Evolutionary conservation across 1,139 yeast genomes (phyloP).

Genomic region (Lodderomyces margitis): DNA sequence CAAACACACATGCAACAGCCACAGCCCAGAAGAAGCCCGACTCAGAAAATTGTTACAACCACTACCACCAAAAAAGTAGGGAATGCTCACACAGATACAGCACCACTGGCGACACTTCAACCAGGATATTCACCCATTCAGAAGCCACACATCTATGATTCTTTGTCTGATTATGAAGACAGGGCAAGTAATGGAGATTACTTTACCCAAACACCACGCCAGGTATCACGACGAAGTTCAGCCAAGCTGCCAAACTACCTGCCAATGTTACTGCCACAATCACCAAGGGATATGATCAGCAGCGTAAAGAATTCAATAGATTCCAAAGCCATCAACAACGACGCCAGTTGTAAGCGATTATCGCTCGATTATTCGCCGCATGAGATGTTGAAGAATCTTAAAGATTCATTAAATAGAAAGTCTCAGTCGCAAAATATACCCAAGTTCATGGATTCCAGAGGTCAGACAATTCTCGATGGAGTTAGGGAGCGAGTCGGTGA

Average conservation of each 20-base stretch:
- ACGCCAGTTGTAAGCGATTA: conserved; percentile 18
- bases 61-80: neutral
- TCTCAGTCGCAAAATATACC: conserved; percentile 11
- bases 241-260: neutral
- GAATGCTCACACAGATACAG: neutral
- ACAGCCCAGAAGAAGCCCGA: conserved; percentile 4
- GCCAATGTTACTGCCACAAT: conserved; percentile 8
- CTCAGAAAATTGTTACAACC: neutral
- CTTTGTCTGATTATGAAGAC: neutral
- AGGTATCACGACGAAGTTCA: neutral
- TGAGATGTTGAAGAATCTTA: conserved; percentile 28
- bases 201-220: conserved; percentile 2
- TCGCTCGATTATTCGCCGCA: conserved; percentile 25
- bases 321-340: conserved; percentile 19
- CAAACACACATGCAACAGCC: conserved; percentile 3
- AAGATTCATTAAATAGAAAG: conserved; percentile 26
- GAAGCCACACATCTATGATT: neutral
- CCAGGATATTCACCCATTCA: neutral
- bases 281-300: conserved; percentile 26
- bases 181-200: neutral
- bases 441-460: neutral
- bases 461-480: neutral
- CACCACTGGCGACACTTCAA: conserved; percentile 1
- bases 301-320: conserved; percentile 25
- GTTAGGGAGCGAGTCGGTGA: conserved; percentile 1